Evolutionary conservation across 2,329 filamentous ascomycete genomes (phyloP).

Genomic region (Epichloe aotearoae): DNA sequence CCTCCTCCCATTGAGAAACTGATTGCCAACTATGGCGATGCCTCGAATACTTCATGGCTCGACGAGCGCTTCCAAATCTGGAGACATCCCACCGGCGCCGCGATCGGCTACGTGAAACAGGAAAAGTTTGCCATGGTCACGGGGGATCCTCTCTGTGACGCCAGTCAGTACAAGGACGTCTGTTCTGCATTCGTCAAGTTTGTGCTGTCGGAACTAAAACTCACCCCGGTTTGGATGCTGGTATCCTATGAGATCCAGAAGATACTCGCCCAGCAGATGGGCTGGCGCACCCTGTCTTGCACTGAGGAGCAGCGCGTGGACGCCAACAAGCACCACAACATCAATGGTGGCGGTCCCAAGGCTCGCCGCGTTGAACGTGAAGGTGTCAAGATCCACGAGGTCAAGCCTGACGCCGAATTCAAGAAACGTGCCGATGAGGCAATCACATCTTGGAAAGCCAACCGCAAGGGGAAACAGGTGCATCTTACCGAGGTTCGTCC

Average conservation of each 20-base stretch:
- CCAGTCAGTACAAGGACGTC: constrained; percentile 60
- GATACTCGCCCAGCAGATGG: constrained; percentile 64
- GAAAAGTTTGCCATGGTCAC: constrained; percentile 71
- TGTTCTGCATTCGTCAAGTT: constrained; percentile 63
- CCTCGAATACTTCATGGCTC: constrained; percentile 86
- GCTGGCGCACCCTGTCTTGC: constrained; percentile 81
- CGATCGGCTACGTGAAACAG: constrained; percentile 68
- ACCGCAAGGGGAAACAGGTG: constrained; percentile 72
- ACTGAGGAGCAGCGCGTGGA: constrained; percentile 82
- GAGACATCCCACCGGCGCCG: constrained; percentile 75
- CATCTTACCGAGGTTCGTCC: constrained; percentile 83
- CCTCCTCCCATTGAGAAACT: constrained; percentile 72
- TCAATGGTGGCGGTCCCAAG: constrained; percentile 51
- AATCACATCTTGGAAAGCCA: constrained; percentile 66
- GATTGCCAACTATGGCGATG: constrained; percentile 90
- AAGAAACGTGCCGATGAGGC: constrained; percentile 56
- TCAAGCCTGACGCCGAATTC: constrained; percentile 57
- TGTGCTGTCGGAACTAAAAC: constrained; percentile 51
- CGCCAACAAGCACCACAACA: constrained; percentile 53
- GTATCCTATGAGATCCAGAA: constrained; percentile 69
- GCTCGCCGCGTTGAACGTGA: constrained; percentile 69
- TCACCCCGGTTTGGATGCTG: constrained; percentile 82
- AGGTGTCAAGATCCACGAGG: constrained; percentile 66
- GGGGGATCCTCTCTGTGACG: constrained; percentile 76
- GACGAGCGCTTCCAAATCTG: constrained; percentile 81